Conservation (phyloP, 306 rosid species). For the Rosa rugosa region DNA sequence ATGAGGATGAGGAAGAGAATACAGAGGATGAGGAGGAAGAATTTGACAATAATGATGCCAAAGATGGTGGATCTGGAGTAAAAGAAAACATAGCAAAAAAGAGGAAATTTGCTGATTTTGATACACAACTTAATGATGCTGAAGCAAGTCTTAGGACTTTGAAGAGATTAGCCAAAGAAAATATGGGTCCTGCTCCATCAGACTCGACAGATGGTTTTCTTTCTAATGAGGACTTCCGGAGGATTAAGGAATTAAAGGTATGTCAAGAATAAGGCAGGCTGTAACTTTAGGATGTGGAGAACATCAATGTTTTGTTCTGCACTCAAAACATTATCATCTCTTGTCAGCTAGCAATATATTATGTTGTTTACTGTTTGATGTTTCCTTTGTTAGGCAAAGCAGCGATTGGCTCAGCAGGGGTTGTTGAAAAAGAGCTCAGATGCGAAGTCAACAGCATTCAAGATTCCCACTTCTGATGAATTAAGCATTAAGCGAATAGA, state of each 20-base stretch:
- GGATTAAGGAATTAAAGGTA: constrained; percentile 76
- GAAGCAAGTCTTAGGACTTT: constrained; percentile 85
- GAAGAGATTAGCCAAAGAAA: constrained; percentile 58
- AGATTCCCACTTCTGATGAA: constrained; percentile 58
- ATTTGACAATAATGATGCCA: constrained; percentile 17
- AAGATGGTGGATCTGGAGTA: constrained; percentile 31
- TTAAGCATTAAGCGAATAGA: constrained; percentile 69
- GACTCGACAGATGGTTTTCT: constrained; percentile 71
- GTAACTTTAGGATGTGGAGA: background rate
- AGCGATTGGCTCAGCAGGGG: constrained; percentile 68
- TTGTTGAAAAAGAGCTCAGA: constrained; percentile 40
- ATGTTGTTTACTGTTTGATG: constrained; percentile 15
- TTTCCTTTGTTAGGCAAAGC: constrained; percentile 54
- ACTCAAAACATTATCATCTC: background rate
- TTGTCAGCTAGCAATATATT: constrained; percentile 3
- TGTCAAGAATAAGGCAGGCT: background rate
- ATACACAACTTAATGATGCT: constrained; percentile 51
- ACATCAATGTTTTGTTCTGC: background rate
- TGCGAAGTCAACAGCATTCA: constrained; percentile 30
- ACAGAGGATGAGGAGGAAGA: constrained; percentile 8
- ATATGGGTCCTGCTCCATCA: constrained; percentile 13
- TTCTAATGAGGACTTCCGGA: constrained; percentile 80
- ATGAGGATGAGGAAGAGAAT: constrained; percentile 14
- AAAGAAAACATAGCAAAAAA: constrained; percentile 45
- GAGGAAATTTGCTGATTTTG: constrained; percentile 65